Base-by-base conservation (phyloP, 495 filamentous ascomycete genomes). In the Penicillium egyptiacum region DNA sequence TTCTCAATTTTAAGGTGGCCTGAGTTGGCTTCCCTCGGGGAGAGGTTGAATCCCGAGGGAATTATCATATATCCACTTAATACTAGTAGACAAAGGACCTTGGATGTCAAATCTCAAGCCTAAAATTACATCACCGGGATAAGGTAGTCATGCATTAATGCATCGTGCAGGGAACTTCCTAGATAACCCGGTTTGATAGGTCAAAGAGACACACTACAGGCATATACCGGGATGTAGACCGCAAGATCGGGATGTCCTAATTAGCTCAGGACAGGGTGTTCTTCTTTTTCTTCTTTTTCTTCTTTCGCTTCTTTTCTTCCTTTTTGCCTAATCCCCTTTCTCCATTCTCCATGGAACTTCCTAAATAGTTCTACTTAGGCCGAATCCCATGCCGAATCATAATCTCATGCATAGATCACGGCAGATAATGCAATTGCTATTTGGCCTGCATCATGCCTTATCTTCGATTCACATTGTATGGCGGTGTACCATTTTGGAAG, bases 351-450 rank as follows among this genome's bases (percentile, higher is more conserved):
- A 2, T 28, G 6, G 37, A 52, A 8, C 37, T 52, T 41, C 37
- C 46, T 50, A 31, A 50, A 37, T 50, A 20, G 31, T 17, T 39
- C 28, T 35, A 22, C 31, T 33, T 6, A 19, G 17, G 23, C 44
- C 44, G 16, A 39, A 39, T 31, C 2, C 30, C 31, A 50, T 23
- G 30, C 19, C 47, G 28, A 49, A 49, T 49, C 47, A 50, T 50
- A 50, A 48, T 49, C 37, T 50, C 17, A 49, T 62, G 62, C 53
- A 65, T 50, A 28, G 58, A 64, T 64, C 61, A 57, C 52, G 60
- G 58, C 45, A 62, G 65, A 67, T 67, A 67, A 67, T 62, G 65
- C 59, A 67, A 55, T 62, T 65, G 50, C 50, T 41, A 65, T 65
- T 39, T 55, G 37, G 51, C 55, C 62, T 55, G 64, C 61, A 59